phyloP scores from a whole-genome alignment of 2,329 filamentous ascomycete genomes.

The Cordyceps farinosa region DNA sequence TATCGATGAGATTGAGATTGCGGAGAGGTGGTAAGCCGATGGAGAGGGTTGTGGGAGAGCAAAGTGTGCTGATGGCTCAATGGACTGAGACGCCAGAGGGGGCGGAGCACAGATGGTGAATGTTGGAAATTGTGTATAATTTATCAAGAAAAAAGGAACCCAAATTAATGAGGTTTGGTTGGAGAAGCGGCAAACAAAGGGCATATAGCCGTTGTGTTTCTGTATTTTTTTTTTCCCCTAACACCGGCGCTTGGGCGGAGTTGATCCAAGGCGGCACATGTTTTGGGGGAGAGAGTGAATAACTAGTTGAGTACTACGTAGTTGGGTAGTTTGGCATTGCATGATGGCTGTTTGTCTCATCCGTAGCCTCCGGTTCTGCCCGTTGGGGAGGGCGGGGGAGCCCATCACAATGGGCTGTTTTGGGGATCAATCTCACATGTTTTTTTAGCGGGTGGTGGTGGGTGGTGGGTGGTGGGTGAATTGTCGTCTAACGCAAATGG shows the following conservation, averaged over 20 bases:
- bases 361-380: slow-evolving; percentile 9
- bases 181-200: too few species aligned
- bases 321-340: background rate
- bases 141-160: too few species aligned
- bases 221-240: too few species aligned
- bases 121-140: too few species aligned
- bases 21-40: slow-evolving; percentile 5
- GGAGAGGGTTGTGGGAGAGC: background rate
- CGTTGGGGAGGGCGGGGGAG: background rate
- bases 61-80: background rate
- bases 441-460: background rate
- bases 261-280: too few species aligned
- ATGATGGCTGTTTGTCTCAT: background rate
- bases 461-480: background rate
- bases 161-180: too few species aligned
- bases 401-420: background rate
- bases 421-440: slow-evolving; percentile 5
- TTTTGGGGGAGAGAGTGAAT: too few species aligned
- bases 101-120: background rate
- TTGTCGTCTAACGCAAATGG: background rate
- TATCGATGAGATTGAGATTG: slow-evolving; percentile 12
- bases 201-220: too few species aligned
- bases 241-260: too few species aligned
- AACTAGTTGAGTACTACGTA: background rate
- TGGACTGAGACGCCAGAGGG: background rate